These are phyloP conservation scores for Amaranthus palmeri DNA, from an alignment of 148 eudicot species.

Conservation along the genomic window DNA sequence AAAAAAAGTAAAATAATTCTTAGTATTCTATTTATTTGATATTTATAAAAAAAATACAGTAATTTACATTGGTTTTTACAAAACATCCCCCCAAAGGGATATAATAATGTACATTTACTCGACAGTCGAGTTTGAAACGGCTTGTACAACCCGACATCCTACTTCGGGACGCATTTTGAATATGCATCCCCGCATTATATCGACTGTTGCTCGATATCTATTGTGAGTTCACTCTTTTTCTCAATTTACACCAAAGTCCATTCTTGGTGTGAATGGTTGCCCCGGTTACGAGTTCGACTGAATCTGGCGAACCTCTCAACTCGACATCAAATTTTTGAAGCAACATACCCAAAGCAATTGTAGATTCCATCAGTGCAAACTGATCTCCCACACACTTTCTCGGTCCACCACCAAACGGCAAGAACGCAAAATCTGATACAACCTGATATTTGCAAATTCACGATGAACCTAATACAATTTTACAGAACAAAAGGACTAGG, in stretches of 20 bases:
- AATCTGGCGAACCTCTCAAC: constrained; percentile 71
- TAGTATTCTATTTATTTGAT: too few relatives aligned
- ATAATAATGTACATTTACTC: too few relatives aligned
- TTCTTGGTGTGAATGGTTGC: constrained; percentile 92
- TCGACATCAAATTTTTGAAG: constrained; percentile 78
- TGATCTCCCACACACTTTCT: constrained; percentile 97
- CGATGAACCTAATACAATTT: neutral
- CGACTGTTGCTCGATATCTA: neutral
- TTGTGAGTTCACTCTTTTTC: constrained; percentile 43
- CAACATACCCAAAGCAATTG: constrained; percentile 75
- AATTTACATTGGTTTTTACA: constrained; percentile 2
- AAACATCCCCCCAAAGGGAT: neutral
- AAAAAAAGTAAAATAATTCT: too few relatives aligned
- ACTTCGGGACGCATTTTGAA: neutral
- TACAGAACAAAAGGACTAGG: neutral
- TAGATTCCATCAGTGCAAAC: constrained; percentile 96
- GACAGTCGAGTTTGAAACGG: too few relatives aligned
- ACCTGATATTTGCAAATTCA: constrained; percentile 42
- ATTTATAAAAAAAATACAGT: too few relatives aligned
- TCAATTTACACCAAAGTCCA: constrained; percentile 83
- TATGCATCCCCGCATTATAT: neutral
- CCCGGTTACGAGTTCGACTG: constrained; percentile 85
- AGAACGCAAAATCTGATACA: constrained; percentile 76
- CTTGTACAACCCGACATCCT: neutral
- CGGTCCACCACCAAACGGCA: constrained; percentile 97